These are phyloP conservation scores for Yamadazyma siamensis DNA, from an alignment of 1,139 yeast species.

Conservation along the genomic window DNA sequence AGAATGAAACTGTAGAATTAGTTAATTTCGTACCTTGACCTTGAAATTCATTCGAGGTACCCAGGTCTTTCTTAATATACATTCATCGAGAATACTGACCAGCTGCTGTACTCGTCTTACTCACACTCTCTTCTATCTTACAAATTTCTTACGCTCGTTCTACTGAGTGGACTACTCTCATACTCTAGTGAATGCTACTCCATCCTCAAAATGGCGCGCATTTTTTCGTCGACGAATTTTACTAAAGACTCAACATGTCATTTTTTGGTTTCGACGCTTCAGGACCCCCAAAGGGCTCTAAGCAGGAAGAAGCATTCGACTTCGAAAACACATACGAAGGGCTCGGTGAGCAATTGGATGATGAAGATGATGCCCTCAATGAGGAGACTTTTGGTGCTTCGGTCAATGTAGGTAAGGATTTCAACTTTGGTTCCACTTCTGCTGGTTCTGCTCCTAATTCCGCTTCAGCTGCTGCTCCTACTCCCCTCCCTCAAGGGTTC, in stretches of 20 bases:
- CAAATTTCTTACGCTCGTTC: no score
- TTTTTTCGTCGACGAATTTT: conserved; percentile 9
- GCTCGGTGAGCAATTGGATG: conserved; percentile 63
- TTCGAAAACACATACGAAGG: conserved; percentile 87
- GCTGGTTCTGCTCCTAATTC: conserved; percentile 9
- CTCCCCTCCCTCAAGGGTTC: conserved; percentile 35
- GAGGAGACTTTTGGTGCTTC: conserved; percentile 83
- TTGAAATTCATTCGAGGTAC: no score
- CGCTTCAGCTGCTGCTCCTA: conserved; percentile 17
- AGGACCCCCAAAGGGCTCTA: conserved; percentile 30
- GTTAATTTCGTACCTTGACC: no score
- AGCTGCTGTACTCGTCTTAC: no score
- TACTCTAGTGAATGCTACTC: no score
- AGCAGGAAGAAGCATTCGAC: conserved; percentile 44
- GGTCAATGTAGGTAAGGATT: conserved; percentile 61
- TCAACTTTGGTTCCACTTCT: conserved; percentile 55
- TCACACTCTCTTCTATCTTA: no score
- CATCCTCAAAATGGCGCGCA: conserved; percentile 1
- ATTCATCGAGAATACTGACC: no score
- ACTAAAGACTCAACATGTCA: conserved; percentile 34
- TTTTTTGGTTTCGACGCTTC: conserved; percentile 55
- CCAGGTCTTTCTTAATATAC: no score
- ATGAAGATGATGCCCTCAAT: conserved; percentile 78
- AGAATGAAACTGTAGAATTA: no score
- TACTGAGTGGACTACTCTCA: no score